Evolutionary conservation across 2,329 filamentous ascomycete species (phyloP), one percentile per base, ranked within the genome.

Genomic region (Fusarium gaditjirri): DNA sequence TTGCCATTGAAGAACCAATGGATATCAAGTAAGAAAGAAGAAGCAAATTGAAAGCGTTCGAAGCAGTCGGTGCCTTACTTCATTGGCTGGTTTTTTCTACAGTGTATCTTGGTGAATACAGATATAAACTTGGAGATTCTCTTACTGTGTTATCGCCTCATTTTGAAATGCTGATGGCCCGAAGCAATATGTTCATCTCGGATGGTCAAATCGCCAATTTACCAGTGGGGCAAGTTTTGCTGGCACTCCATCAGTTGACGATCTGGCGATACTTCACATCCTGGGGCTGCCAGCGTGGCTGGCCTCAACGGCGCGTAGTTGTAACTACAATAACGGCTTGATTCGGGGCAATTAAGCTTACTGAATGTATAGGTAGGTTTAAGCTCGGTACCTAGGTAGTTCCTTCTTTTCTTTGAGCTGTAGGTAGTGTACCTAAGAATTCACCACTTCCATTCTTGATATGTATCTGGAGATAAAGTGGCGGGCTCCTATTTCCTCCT

Each of bases 241-340:
- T 65, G 65, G 55, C 49, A 41, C 41, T 52, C 61, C 62, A 68
- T 65, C 65, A 63, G 62, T 52, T 43, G 49, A 46, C 23, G 69
- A 73, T 71, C 46, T 23, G 29, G 46, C n/a, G 69, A 73, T 71
- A 68, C 35, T 42, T 50, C 42, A 41, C 38, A 42, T 61, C 29
- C 63, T 33, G 35, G 35, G n/a, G 33, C 31, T 31, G 47, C 44
- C 33, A 42, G 36, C 63, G 71, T 77, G 71, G 75, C 74, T 75
- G 65, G 35, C 61, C 61, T 65, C 38, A 72, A 57, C 43, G 65
- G 65, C 50, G 39, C n/a, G 27, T n/a, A 21, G 41, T 50, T 44
- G n/a, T 54, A 21, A 25, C 35, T n/a, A 23, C 23, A 19, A 35
- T 21, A 61, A 66, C 35, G n/a, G 44, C 14, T 25, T 8, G 8